Evolutionary conservation across 2,329 filamentous ascomycete genomes (phyloP), one percentile per base, ranked within the genome.

Genomic region (Cadophora sp.): DNA sequence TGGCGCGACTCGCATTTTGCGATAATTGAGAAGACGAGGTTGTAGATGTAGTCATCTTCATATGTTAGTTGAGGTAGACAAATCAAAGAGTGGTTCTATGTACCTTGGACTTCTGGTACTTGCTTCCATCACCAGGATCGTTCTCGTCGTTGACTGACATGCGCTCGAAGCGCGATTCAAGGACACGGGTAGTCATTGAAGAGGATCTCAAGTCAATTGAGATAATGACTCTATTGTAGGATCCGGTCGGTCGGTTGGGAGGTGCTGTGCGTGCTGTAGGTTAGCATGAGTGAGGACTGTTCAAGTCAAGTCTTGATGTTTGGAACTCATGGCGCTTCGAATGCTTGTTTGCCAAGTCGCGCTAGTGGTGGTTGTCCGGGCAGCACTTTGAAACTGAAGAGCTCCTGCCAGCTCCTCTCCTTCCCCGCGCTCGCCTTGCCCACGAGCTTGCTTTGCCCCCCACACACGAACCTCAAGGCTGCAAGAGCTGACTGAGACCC

Each of bases 81-180:
- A n/a, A 18, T n/a, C 6, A 24, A 53, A 36, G 20, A 14, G 7
- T 11, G 36, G 56, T 11, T 18, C 13, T 70, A 77, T n/a, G 66
- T 83, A 95, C 94, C 89, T 97, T 97, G 69, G 87, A 80, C 81
- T 96, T 97, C 72, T 87, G 83, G 78, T 91, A 89, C 70, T 84
- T 84, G 65, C 81, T 80, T 69, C 81, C 82, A 70, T 87, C 84
- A 64, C 81, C 81, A 39, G 83, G 80, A 67, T 93, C 90, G 77
- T 95, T 96, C 80, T 97, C 94, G 77, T 97, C 94, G 74, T 92
- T 91, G 70, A 97, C 92, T 22, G 92, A 91, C 81, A 97, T 87
- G 80, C 90, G 90, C 88, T 97, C 94, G 77, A 98, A 93, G 75
- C 92, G 92, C 80, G 91, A 84, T 82, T 97, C 95, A 56, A 98